Percentiles rank a stretch among this genome's conserved stretches.
phyloP scores from a whole-genome alignment of 148 eudicot species.

The Linanthus parryae region DNA sequence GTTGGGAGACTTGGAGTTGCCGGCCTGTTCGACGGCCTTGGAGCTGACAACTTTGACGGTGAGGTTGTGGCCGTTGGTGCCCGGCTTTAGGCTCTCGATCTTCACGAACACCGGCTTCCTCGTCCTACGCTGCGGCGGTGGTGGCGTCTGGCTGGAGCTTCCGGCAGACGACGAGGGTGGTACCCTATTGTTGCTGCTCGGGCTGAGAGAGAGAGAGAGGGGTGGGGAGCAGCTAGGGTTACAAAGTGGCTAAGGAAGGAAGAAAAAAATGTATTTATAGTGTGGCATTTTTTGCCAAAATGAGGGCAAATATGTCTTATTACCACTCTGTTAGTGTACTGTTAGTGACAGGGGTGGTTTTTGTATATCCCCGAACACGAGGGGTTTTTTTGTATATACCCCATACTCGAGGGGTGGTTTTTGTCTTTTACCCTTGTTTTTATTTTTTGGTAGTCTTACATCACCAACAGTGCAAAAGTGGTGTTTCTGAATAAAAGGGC shows the following conservation, averaged over 20 bases:
- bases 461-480: slow-evolving; percentile 38
- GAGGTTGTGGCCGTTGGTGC: slow-evolving; percentile 46
- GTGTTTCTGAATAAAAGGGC: slow-evolving; percentile 44
- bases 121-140: no score
- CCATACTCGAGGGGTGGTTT: no score
- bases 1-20: slow-evolving; percentile 39
- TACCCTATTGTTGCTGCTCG: slow-evolving; percentile 33
- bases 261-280: no score
- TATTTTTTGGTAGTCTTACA: slow-evolving; percentile 13
- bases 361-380: background rate
- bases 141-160: no score
- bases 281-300: no score
- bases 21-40: slow-evolving; percentile 39
- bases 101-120: slow-evolving; percentile 58
- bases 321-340: no score
- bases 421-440: no score
- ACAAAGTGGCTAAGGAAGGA: slow-evolving; percentile 40
- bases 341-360: no score
- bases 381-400: background rate
- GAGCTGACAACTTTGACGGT: slow-evolving; percentile 51
- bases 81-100: slow-evolving; percentile 49
- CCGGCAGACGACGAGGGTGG: no score
- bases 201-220: no score
- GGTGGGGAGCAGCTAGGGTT: no score
- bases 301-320: no score